Conservation (phyloP, 345 rosid genomes). For the Geranium rotundifolium region DNA sequence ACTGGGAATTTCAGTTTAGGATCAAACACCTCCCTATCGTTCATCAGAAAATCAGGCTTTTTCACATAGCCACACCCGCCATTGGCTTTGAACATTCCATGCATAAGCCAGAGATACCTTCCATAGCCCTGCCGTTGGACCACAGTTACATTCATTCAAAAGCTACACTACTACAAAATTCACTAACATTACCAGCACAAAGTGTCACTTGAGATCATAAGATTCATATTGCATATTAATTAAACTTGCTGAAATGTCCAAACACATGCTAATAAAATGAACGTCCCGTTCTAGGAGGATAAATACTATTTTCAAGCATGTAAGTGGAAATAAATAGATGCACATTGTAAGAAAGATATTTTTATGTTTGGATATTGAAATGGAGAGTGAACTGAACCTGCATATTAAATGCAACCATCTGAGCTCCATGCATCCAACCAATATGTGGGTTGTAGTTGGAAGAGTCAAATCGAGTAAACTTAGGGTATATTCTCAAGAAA, state of each 20-base stretch:
- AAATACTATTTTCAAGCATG: too few relatives aligned
- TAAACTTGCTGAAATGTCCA: too few relatives aligned
- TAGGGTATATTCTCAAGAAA: conserved; percentile 64
- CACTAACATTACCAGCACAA: too few relatives aligned
- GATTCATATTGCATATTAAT: background rate
- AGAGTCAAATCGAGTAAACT: conserved; percentile 47
- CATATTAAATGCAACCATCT: conserved; percentile 88
- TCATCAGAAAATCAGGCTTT: conserved; percentile 50
- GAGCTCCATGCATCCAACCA: conserved; percentile 84
- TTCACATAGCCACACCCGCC: conserved; percentile 70
- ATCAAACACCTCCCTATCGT: conserved; percentile 27
- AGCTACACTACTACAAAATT: too few relatives aligned
- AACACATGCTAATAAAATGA: too few relatives aligned
- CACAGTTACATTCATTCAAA: too few relatives aligned
- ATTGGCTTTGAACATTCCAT: conserved; percentile 72
- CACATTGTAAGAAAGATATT: too few relatives aligned
- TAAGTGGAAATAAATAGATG: too few relatives aligned
- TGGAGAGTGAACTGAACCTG: conserved; percentile 44
- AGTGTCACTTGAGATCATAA: too few relatives aligned
- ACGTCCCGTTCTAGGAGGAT: too few relatives aligned
- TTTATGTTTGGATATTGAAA: too few relatives aligned
- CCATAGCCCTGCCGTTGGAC: conserved; percentile 43
- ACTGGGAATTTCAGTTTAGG: conserved; percentile 28
- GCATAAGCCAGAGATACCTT: conserved; percentile 67
- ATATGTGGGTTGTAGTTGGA: conserved; percentile 61